Base-by-base conservation (phyloP, 441 rosid species). In the Dalechampia spathulata region DNA sequence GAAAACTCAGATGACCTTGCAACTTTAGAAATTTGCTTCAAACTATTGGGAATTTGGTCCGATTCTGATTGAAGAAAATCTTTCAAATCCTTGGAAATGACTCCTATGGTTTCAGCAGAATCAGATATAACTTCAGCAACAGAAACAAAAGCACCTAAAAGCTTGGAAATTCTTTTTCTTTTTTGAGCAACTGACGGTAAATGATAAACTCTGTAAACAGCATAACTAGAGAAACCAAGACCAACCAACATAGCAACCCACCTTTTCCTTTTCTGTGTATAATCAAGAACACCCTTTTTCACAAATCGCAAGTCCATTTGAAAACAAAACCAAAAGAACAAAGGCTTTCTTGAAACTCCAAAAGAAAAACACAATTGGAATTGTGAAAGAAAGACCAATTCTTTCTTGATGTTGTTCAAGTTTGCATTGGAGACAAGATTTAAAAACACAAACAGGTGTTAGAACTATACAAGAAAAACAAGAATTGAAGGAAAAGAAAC, bases 21-120 rank as follows among this genome's bases (percentile, higher is more conserved):
- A 47, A 88, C 63, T 68, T 86, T 88, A 0, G 82, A 79, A 50
- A 88, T 77, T 71, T 88, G 96, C 60, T 75, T 86, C 22, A 86
- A 64, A 64, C 91, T 86, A 48, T 72, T 84, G 0, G 95, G 93
- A 46, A 84, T 76, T 68, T 78, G 75, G 57, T 91, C 85, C 0
- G 85, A 82, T 30, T 84, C 80, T n/a, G 91, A 88, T 49, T 55
- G 66, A 47, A 83, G 70, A 61, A 82, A 86, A 26, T 34, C 62
- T 15, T 78, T 78, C 20, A 84, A 71, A 55, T 91, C 95, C 15
- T 62, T 81, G 0, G 87, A 62, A 37, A 91, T 66, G 12, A 79
- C 42, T 5, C 66, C 67, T 8, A 81, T 49, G 0, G 81, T 38
- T 52, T 78, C 79, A 15, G 93, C 77, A 17, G 87, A 81, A 47